Evolutionary conservation across 805 yeast genomes (phyloP), one percentile per base, ranked within the genome.

Genomic region (Ogataea pini): DNA sequence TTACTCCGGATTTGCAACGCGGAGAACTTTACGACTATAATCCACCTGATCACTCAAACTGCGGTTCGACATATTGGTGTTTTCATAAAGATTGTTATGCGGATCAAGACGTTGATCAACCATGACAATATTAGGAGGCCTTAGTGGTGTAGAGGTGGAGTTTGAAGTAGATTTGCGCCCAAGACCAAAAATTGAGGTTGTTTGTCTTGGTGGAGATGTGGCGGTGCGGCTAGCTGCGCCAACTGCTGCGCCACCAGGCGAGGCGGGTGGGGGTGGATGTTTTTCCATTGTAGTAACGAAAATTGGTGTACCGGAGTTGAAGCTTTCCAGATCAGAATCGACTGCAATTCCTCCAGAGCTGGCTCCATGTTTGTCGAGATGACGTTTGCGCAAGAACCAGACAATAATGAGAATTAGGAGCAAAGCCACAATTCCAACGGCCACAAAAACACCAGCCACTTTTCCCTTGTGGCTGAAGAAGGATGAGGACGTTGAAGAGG

Each of bases 361-460:
- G 16, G 40, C 31, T 12, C 46, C 48, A 13, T 34, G 44, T 34
- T 39, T 46, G 16, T 24, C 37, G 14, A 29, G 38, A 28, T 45
- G 45, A 25, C 36, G 39, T 19, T 33, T 49, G 24, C 53, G 56
- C 29, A 71, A 52, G 31, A 75, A 64, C 68, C 78, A 69, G 58
- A 76, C 50, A 51, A 84, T 51, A 0, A 72, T 68, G 0, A 68
- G 56, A 1, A 84, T 42, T 0, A 82, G 41, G 1, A 73, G 73
- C 0, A 79, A 57, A 0, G 69, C 77, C 1, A 83, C 82, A 1
- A 89, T 57, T 1, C 91, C 96, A 14, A 89, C 94, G 0, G 79
- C 90, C 2, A 86, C 80, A 67, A 89, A 89, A 0, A 89, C 86
- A 3, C 95, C 96, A 0, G 91, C 95, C 1, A 89, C 94, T 61